Evolutionary conservation across 2,329 filamentous ascomycete species (phyloP).

Genomic region (Microsporum audouinii): DNA sequence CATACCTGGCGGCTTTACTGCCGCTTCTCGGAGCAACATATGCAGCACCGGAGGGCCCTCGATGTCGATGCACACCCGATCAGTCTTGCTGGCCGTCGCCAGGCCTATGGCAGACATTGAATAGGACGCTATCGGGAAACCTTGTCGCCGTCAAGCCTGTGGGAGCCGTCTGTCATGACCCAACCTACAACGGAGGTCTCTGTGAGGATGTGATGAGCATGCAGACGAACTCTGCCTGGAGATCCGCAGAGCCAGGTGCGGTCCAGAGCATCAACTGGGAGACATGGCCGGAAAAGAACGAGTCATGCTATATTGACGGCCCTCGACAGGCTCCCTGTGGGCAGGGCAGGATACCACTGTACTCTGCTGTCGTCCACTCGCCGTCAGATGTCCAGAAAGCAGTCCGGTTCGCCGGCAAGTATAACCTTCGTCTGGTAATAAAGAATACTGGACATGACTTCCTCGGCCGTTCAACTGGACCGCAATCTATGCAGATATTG

Average conservation of each 20-base stretch:
- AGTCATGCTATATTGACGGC: conserved; percentile 29
- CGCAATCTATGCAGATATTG: conserved; percentile 35
- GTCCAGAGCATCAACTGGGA: conserved; percentile 33
- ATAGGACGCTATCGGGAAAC: conserved; percentile 40
- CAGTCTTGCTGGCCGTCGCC: conserved; percentile 45
- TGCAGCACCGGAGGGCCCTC: conserved; percentile 10
- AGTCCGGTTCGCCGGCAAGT: conserved; percentile 18
- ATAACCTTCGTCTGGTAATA: conserved; percentile 35
- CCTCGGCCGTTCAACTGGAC: conserved; percentile 49
- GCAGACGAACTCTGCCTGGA: conserved; percentile 25
- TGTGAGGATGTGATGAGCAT: conserved; percentile 27
- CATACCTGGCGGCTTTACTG: neutral
- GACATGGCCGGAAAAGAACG: conserved; percentile 25
- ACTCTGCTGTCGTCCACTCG: conserved; percentile 26
- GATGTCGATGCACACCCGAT: conserved; percentile 37
- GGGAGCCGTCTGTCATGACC: conserved; percentile 43
- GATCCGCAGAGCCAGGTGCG: conserved; percentile 27
- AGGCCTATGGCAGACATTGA: conserved; percentile 40
- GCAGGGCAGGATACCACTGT: conserved; percentile 29
- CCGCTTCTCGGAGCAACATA: conserved; percentile 3
- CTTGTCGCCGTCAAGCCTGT: conserved; percentile 45
- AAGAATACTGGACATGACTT: conserved; percentile 48
- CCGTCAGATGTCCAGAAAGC: conserved; percentile 27
- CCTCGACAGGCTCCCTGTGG: conserved; percentile 18
- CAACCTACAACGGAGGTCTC: conserved; percentile 34